Evolutionary conservation across 2,329 filamentous ascomycete species (phyloP).

Genomic region (Colletotrichum liaoningense): DNA sequence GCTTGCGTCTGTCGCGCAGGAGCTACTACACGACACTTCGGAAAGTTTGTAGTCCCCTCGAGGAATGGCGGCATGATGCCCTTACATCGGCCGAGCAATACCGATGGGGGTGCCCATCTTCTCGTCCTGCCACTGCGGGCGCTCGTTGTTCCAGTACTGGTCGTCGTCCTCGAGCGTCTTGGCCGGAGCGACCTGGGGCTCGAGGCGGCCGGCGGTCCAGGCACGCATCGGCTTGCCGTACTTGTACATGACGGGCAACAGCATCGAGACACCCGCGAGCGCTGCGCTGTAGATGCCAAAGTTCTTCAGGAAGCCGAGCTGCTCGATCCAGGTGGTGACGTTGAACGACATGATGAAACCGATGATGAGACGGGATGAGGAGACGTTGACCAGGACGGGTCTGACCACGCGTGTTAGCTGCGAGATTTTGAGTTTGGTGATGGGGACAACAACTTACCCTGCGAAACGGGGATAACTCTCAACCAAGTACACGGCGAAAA

Average conservation of each 20-base stretch:
- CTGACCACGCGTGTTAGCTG: conserved; percentile 35
- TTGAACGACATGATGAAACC: conserved; percentile 45
- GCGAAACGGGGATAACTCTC: conserved; percentile 46
- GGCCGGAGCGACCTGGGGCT: conserved; percentile 11
- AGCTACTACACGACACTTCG: not conserved
- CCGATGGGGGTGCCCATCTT: conserved; percentile 27
- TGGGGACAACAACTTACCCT: conserved; percentile 16
- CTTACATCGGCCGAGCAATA: conserved; percentile 22
- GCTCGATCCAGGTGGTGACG: conserved; percentile 43
- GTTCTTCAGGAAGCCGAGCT: conserved; percentile 43
- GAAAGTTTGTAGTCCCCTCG: not conserved
- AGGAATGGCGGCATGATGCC: not conserved
- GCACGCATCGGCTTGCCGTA: conserved; percentile 37
- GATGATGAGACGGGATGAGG: conserved; percentile 45
- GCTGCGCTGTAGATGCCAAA: conserved; percentile 47
- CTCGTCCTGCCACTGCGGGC: conserved; percentile 34
- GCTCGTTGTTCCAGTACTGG: conserved; percentile 35
- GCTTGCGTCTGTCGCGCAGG: not conserved
- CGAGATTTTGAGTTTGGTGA: not conserved
- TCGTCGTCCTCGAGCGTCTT: conserved; percentile 35
- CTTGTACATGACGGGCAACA: conserved; percentile 44
- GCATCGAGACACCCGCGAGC: conserved; percentile 44
- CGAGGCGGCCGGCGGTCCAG: conserved; percentile 36
- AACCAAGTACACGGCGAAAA: conserved; percentile 46
- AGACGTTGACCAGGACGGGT: conserved; percentile 48